Base-by-base conservation (phyloP, 306 rosid species). In the Notholithocarpus densiflorus region DNA sequence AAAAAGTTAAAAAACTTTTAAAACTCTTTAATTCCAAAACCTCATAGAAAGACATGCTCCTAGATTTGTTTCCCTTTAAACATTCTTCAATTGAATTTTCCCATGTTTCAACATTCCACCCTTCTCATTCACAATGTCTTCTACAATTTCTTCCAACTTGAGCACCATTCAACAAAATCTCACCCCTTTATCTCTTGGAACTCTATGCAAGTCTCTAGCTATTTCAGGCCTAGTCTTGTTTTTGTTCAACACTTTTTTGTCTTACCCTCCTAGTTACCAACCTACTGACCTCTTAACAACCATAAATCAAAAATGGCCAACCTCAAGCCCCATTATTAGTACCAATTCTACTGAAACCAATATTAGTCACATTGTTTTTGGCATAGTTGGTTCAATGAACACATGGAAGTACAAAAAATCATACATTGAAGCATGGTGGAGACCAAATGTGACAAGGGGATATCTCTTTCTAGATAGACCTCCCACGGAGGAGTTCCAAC, bases 351-450 rank as follows among this genome's bases (percentile, higher is more conserved):
- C 80, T 2, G 6, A 34, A 34, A 83, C 89, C 20, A 82, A 82
- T 15, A 15, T 77, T 10, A 83, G 79, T 20, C 84, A 85, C 80
- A 80, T 84, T 23, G 73, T 87, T 40, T 69, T 87, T 53, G 76
- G 89, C 1, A 73, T 87, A 4, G 83, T 77, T 15, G 91, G 83
- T 8, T 82, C 91, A 1, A 73, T 86, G 57, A 82, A 86, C 32
- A 86, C 91, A 26, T 89, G 89, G 93, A 75, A 51, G 74, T 26
- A 12, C 60, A 87, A 70, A 64, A 87, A 21, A 43, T 9, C 75
- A 32, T 84, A 87, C 82, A 68, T 72, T 2, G 73, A 86, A 71
- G 32, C 87, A 14, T 85, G 91, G 91, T 87, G 91, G 91, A 19
- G 72, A 6, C 81, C 84, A 5, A 89, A 82, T 40, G 54, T 84